Conservation (phyloP, 2,329 filamentous ascomycete genomes). For the Acephala macrosclerotiorum region DNA sequence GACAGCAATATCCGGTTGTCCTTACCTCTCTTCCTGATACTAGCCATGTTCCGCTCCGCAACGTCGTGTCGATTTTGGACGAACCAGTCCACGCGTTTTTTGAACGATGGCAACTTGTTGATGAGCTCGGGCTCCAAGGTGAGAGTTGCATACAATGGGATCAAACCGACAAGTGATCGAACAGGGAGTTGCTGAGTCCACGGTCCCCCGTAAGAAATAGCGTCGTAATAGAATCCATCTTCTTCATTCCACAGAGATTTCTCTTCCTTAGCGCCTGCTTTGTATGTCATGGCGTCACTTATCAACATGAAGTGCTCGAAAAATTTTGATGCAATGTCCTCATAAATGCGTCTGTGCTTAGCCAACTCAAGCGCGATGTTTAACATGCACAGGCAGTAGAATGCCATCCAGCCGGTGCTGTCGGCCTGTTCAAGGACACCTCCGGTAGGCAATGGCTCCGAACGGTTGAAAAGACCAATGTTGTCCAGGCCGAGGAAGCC, state of each 20-base stretch:
- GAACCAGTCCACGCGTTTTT: slow-evolving; percentile 93
- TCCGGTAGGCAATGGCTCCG: slow-evolving; percentile 91
- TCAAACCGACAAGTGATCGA: slow-evolving; percentile 89
- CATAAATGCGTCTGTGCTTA: slow-evolving; percentile 93
- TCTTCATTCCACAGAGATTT: slow-evolving; percentile 95
- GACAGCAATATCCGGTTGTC: slow-evolving; percentile 87
- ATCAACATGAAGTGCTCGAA: slow-evolving; percentile 99
- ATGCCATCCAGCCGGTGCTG: slow-evolving; percentile 99
- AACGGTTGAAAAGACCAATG: slow-evolving; percentile 96
- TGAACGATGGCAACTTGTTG: slow-evolving; percentile 90
- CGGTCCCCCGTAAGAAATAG: slow-evolving; percentile 93
- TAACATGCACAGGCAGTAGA: slow-evolving; percentile 95
- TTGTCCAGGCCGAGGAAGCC: slow-evolving; percentile 96
- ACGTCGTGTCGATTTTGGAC: slow-evolving; percentile 86
- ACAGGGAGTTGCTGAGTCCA: slow-evolving; percentile 94
- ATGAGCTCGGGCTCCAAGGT: slow-evolving; percentile 94
- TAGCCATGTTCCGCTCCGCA: slow-evolving; percentile 92
- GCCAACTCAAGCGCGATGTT: slow-evolving; percentile 96
- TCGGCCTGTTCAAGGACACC: slow-evolving; percentile 95
- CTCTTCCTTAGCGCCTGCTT: slow-evolving; percentile 72
- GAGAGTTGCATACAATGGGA: slow-evolving; percentile 89
- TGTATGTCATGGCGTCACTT: slow-evolving; percentile 95
- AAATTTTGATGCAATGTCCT: slow-evolving; percentile 97
- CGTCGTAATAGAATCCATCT: slow-evolving; percentile 98
- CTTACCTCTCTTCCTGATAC: slow-evolving; percentile 88